Evolutionary conservation across 2,329 filamentous ascomycete genomes (phyloP).

Genomic region (Catunica adiposa): DNA sequence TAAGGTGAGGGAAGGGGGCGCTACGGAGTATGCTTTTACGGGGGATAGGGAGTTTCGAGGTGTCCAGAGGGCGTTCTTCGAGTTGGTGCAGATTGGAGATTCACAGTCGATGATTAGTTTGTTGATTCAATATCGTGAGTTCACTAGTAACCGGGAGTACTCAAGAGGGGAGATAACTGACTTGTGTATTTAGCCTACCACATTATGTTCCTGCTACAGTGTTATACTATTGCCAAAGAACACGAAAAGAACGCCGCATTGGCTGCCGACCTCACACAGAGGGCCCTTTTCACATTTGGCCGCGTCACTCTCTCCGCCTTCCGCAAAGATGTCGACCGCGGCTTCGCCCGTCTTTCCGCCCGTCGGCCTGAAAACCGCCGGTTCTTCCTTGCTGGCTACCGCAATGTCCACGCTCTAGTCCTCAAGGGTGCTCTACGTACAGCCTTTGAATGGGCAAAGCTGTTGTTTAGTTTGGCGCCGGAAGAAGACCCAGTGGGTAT

Average conservation of each 20-base stretch:
- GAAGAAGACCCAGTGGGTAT: constrained; percentile 65
- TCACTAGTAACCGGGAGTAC: background rate
- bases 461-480: constrained; percentile 60
- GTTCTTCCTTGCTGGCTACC: constrained; percentile 77
- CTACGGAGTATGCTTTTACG: constrained; percentile 55
- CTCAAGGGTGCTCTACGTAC: constrained; percentile 90
- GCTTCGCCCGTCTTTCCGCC: constrained; percentile 69
- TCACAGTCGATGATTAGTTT: constrained; percentile 72
- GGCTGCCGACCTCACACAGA: constrained; percentile 73
- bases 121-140: constrained; percentile 31
- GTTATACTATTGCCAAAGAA: constrained; percentile 80
- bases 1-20: constrained; percentile 30
- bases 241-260: constrained; percentile 67
- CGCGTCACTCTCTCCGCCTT: constrained; percentile 74
- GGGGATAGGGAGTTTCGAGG: constrained; percentile 60
- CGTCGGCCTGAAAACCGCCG: constrained; percentile 73
- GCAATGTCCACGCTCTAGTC: constrained; percentile 71
- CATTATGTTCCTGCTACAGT: constrained; percentile 82
- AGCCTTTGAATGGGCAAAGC: constrained; percentile 81
- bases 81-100: constrained; percentile 60
- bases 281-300: constrained; percentile 87
- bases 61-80: constrained; percentile 59
- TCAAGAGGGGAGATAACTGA: constrained; percentile 36
- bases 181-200: constrained; percentile 49
- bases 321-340: constrained; percentile 54